phyloP scores from a whole-genome alignment of 495 filamentous ascomycete species.

The Ramalina intermedia region DNA sequence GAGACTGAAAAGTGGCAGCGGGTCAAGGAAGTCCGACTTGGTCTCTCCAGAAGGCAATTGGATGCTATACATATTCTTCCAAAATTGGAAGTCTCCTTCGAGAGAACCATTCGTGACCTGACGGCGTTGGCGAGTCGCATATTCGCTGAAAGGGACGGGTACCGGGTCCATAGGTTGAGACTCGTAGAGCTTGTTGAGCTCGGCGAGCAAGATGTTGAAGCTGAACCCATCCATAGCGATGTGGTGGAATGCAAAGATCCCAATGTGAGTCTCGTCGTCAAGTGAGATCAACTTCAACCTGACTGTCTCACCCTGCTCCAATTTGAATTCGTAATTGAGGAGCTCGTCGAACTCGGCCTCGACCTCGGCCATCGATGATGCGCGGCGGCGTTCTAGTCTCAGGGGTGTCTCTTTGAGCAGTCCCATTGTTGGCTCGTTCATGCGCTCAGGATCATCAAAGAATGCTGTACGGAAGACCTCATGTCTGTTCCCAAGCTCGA shows the following conservation, averaged over 20 bases:
- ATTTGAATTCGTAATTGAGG: slow-evolving; percentile 15
- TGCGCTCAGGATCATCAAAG: no score
- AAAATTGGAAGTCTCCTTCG: background rate
- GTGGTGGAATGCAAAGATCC: slow-evolving; percentile 26
- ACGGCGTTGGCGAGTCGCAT: background rate
- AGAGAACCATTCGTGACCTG: background rate
- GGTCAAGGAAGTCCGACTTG: background rate
- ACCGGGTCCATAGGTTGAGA: background rate
- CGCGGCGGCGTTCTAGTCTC: background rate
- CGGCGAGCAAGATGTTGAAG: slow-evolving; percentile 24
- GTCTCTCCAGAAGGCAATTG: background rate
- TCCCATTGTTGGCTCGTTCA: background rate
- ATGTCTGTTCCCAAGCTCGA: no score
- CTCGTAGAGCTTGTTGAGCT: slow-evolving; percentile 28
- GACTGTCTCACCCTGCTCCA: slow-evolving; percentile 13
- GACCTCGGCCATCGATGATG: background rate
- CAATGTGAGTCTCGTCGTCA: slow-evolving; percentile 3
- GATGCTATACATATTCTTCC: background rate
- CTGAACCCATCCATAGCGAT: slow-evolving; percentile 36
- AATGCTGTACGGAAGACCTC: no score
- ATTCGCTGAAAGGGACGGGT: background rate
- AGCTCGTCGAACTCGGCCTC: background rate
- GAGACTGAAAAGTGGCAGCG: background rate
- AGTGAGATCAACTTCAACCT: slow-evolving; percentile 15
- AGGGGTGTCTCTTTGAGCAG: background rate